These are phyloP conservation scores for Trypanosoma avium DNA, from an alignment of 208 protist genomes.

Conservation along the genomic window DNA sequence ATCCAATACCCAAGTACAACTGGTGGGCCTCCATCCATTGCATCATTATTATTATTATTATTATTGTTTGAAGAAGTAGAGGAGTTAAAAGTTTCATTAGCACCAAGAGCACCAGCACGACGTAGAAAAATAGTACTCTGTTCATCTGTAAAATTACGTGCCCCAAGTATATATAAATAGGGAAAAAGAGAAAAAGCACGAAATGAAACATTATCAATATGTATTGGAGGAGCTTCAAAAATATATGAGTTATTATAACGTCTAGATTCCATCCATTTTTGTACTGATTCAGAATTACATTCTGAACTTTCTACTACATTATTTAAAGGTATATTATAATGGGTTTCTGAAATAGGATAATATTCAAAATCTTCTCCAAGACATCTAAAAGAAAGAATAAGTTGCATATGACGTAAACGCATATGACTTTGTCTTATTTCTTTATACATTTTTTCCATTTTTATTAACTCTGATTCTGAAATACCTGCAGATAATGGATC, in stretches of 20 bases:
- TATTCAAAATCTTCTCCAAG: slow-evolving; percentile 80
- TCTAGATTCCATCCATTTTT: background rate
- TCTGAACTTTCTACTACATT: slow-evolving; percentile 17
- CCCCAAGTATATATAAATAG: slow-evolving; percentile 31
- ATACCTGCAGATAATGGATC: slow-evolving; percentile 49
- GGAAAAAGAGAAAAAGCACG: slow-evolving; percentile 20
- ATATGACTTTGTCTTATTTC: slow-evolving; percentile 16
- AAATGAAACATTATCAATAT: slow-evolving; percentile 58
- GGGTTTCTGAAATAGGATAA: slow-evolving; percentile 38
- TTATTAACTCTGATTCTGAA: slow-evolving; percentile 34
- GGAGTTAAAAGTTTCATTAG: slow-evolving; percentile 22
- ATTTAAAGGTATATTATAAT: slow-evolving; percentile 6
- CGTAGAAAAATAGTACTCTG: slow-evolving; percentile 30
- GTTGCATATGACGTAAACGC: slow-evolving; percentile 32
- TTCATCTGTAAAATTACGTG: slow-evolving; percentile 23
- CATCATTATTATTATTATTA: slow-evolving; percentile 7
- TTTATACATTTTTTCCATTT: slow-evolving; percentile 24
- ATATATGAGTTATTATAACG: slow-evolving; percentile 11
- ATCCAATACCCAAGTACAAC: slow-evolving; percentile 52
- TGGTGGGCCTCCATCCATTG: slow-evolving; percentile 25
- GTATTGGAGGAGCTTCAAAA: slow-evolving; percentile 14
- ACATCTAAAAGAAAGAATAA: slow-evolving; percentile 39
- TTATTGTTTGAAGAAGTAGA: background rate
- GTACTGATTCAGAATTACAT: background rate
- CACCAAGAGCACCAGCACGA: slow-evolving; percentile 19